Evolutionary conservation across 768 basidiomycete genomes (phyloP).

Genomic region (Mycena kentingensis): DNA sequence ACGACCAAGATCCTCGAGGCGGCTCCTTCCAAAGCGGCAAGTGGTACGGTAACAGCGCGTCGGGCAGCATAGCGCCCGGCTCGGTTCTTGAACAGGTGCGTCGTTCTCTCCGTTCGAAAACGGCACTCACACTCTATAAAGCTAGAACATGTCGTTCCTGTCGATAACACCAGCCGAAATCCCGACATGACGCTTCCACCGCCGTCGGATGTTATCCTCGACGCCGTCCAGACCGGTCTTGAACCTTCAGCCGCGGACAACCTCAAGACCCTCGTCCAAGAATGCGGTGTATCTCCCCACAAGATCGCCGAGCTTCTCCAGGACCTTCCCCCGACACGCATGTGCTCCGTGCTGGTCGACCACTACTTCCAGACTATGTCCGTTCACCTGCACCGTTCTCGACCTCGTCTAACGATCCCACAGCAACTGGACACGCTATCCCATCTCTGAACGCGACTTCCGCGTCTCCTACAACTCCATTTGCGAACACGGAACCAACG

Average conservation of each 20-base stretch:
- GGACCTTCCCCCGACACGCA: conserved; percentile 78
- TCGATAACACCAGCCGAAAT: conserved; percentile 20
- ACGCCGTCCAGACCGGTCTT: conserved; percentile 45
- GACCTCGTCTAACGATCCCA: conserved; percentile 16
- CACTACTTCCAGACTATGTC: conserved; percentile 79
- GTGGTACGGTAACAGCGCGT: conserved; percentile 84
- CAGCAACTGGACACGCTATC: conserved; percentile 94
- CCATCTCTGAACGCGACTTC: conserved; percentile 84
- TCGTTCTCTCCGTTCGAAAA: not conserved
- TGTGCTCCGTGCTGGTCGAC: conserved; percentile 78
- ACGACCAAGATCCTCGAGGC: conserved; percentile 74
- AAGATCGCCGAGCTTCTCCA: conserved; percentile 88
- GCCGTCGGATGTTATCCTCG: conserved; percentile 37
- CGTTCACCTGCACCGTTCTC: conserved; percentile 25
- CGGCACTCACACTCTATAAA: conserved; percentile 25
- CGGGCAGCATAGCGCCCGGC: conserved; percentile 79
- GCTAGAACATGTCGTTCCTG: conserved; percentile 54
- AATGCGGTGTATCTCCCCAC: conserved; percentile 89
- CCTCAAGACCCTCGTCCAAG: conserved; percentile 81
- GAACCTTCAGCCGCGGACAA: conserved; percentile 75
- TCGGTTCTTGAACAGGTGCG: conserved; percentile 78
- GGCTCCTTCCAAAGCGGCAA: conserved; percentile 82
- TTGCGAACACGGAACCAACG: conserved; percentile 60
- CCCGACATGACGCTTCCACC: conserved; percentile 14
- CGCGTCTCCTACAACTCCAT: conserved; percentile 69